phyloP scores from a whole-genome alignment of 2,329 filamentous ascomycete species.

The Pestalotiopsis sp. region DNA sequence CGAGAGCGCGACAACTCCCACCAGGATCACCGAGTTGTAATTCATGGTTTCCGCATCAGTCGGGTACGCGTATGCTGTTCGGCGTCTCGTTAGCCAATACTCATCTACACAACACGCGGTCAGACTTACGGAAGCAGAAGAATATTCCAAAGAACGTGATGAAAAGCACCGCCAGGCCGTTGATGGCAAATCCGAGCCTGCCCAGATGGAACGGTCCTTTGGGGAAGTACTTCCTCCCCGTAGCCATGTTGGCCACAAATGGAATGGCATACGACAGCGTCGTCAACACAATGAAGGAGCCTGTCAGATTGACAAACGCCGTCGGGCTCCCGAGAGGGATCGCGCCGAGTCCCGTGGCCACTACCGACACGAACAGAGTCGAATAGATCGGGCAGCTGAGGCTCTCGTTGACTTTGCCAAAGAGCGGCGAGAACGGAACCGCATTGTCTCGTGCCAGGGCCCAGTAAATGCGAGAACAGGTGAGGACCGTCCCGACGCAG shows the following conservation, averaged over 20 bases:
- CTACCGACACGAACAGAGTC: constrained; percentile 51
- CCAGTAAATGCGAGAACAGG: constrained; percentile 47
- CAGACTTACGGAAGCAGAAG: constrained; percentile 57
- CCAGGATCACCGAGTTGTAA: constrained; percentile 55
- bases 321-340: constrained; percentile 55
- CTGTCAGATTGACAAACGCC: constrained; percentile 57
- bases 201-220: constrained; percentile 56
- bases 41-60: constrained; percentile 45
- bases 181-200: constrained; percentile 47
- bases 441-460: constrained; percentile 59
- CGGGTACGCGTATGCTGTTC: constrained; percentile 41
- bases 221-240: constrained; percentile 50
- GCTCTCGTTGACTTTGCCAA: constrained; percentile 51
- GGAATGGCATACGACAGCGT: constrained; percentile 53
- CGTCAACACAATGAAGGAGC: constrained; percentile 58
- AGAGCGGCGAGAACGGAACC: constrained; percentile 54
- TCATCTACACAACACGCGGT: background rate
- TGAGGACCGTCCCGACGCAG: constrained; percentile 52
- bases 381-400: constrained; percentile 61
- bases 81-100: constrained; percentile 1
- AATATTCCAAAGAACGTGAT: constrained; percentile 58
- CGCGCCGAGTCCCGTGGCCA: constrained; percentile 55
- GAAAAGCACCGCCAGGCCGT: constrained; percentile 48
- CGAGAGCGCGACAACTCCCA: constrained; percentile 46
- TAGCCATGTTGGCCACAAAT: constrained; percentile 51